Conservation (phyloP, 2,329 filamentous ascomycete species). For the Biscogniauxia sp. region DNA sequence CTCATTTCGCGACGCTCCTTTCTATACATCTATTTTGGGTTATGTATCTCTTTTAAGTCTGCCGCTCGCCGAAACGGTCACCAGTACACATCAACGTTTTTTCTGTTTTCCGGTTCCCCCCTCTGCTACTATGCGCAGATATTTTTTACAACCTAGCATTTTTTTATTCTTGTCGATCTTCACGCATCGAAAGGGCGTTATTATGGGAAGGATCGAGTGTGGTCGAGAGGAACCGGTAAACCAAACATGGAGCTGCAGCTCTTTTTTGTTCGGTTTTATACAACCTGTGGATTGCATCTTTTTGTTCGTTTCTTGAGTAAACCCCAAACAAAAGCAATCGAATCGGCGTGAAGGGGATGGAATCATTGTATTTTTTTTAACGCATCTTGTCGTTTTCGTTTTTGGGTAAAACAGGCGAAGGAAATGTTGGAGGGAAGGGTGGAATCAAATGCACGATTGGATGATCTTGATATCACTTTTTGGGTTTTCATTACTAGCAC, state of each 20-base stretch:
- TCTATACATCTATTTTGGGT: not conserved
- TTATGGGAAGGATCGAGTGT: not conserved
- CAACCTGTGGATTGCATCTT: slow-evolving; percentile 3
- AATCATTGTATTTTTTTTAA: not conserved
- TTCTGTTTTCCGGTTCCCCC: slow-evolving; percentile 1
- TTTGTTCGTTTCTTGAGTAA: slow-evolving; percentile 13
- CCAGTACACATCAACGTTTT: slow-evolving; percentile 2
- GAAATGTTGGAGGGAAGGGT: slow-evolving; percentile 3
- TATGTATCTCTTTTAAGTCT: slow-evolving; percentile 1
- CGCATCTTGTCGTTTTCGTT: not conserved
- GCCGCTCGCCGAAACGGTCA: not conserved
- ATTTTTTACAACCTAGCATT: not conserved
- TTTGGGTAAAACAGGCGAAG: slow-evolving; percentile 15
- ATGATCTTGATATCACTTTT: slow-evolving; percentile 18
- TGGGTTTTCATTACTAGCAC: slow-evolving; percentile 3
- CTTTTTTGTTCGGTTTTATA: too few species aligned
- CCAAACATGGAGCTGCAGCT: not conserved
- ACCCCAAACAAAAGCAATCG: slow-evolving; percentile 16
- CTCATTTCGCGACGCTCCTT: slow-evolving; percentile 14
- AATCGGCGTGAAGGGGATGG: slow-evolving; percentile 11
- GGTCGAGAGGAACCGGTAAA: not conserved
- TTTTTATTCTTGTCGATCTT: not conserved
- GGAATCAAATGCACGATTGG: slow-evolving; percentile 12
- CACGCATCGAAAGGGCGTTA: not conserved
- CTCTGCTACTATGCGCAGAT: not conserved